Evolutionary conservation across 305 asterid genomes (phyloP).

Genomic region (Coffea humblotiana): DNA sequence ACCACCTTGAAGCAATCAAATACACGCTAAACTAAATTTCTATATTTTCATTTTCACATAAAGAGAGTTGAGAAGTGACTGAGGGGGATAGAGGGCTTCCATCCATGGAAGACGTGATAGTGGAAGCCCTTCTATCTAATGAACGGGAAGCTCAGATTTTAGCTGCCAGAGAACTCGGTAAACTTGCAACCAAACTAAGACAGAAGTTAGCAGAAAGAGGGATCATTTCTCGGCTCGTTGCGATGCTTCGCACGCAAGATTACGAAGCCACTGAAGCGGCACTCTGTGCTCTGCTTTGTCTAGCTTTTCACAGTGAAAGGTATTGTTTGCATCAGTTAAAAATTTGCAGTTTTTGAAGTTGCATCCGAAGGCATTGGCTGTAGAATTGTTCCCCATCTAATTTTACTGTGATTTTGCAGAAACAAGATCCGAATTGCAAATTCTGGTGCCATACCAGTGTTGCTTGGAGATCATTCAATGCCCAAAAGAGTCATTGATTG

Average conservation of each 20-base stretch:
- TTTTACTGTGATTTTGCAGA: conserved; percentile 42
- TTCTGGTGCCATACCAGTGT: conserved; percentile 55
- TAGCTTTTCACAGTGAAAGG: conserved; percentile 80
- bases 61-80: not conserved
- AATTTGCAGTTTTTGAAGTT: not conserved
- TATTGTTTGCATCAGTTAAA: conserved; percentile 16
- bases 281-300: conserved; percentile 63
- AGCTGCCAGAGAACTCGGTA: conserved; percentile 56
- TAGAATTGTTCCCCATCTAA: not conserved
- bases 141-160: conserved; percentile 47
- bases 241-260: conserved; percentile 59
- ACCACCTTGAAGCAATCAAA: conserved; percentile 56
- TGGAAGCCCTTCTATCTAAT: conserved; percentile 61
- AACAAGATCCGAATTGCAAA: conserved; percentile 54
- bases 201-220: conserved; percentile 55
- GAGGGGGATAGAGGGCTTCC: conserved; percentile 25
- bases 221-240: conserved; percentile 44
- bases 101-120: conserved; percentile 45
- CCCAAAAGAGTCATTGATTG: conserved; percentile 41
- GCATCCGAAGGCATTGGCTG: not conserved
- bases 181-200: conserved; percentile 48
- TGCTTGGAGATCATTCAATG: conserved; percentile 52
- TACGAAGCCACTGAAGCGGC: conserved; percentile 64
- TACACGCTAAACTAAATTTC: conserved; percentile 14
- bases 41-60: conserved; percentile 7